Evolutionary conservation across 1,284 basidiomycete genomes (phyloP).

Genomic region (Tylopilus sp.): DNA sequence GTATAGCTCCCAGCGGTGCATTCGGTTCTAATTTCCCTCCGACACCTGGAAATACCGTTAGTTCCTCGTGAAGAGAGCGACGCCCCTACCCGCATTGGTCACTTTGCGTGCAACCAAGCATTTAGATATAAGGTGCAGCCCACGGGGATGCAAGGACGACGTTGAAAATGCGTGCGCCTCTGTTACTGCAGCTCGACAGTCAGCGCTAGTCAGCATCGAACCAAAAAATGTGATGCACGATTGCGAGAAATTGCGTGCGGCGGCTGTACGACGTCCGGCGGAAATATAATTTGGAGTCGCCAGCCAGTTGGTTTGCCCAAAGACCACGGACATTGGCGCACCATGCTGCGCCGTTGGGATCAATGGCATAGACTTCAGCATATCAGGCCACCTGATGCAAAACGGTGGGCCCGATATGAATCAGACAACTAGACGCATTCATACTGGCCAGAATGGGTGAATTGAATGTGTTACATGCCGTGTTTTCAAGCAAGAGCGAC

Average conservation of each 20-base stretch:
- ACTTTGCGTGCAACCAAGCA: neutral
- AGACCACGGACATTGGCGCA: too few species aligned
- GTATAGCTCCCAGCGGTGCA: neutral
- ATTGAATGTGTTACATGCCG: too few species aligned
- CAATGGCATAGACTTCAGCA: too few species aligned
- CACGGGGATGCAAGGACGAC: neutral
- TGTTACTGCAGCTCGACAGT: neutral
- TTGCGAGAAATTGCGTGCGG: neutral
- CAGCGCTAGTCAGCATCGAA: neutral
- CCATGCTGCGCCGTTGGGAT: too few species aligned
- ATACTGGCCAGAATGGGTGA: too few species aligned
- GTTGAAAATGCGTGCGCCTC: neutral
- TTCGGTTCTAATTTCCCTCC: neutral
- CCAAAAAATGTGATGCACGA: neutral
- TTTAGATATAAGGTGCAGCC: neutral
- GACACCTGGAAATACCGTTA: neutral
- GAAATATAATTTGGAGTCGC: neutral
- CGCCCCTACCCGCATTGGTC: neutral
- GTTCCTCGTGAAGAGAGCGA: too few species aligned
- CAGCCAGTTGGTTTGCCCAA: too few species aligned
- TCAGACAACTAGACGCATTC: too few species aligned
- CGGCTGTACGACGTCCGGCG: neutral
- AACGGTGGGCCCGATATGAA: too few species aligned
- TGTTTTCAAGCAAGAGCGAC: too few species aligned
- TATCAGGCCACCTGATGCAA: too few species aligned